Base-by-base conservation (phyloP, 192 early-diverging fungal species). In the Coemansia asiatica region DNA sequence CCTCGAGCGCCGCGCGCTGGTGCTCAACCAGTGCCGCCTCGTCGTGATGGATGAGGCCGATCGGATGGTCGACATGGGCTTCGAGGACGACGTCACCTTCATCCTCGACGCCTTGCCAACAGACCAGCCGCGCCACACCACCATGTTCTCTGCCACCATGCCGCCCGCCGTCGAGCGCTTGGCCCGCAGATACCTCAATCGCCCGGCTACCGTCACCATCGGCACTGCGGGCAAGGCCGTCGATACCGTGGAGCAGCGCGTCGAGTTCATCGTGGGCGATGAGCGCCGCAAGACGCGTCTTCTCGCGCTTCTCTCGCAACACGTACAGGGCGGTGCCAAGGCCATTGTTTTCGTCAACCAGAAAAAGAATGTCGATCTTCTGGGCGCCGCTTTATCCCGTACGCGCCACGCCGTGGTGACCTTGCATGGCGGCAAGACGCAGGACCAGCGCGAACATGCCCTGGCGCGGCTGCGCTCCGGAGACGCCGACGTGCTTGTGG, bases 141-240 rank as follows among this genome's bases (percentile, higher is more conserved):
- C 95, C 69, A 98, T 99, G 96, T 99, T 99, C 79, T 98, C 96
- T 16, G 97, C 97, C 13, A 99, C 97, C 4, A 98, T 99, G 95
- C 97, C 97, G 6, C 61, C 94, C 2, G 90, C 90, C 0, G 95
- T 99, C 8, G 97, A 99, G 80, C 85, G 94, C 23, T 71, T 99
- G 31, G 97, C 95, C 16, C 94, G 94, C 81, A 89, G 89, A 76
- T 99, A 97, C 81, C 84, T 99, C 27, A 80, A 93, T 10, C 72
- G 90, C 19, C 96, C 95, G 25, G 95, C 94, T 8, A 92, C 92
- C 0, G 96, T 99, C 18, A 97, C 92, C 21, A 96, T 99, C 69
- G 97, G 97, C 79, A 91, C 87, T 0, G 97, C 93, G 12, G 97
- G 97, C 66, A 91, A 99, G 79, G 95, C 94, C 7, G 97, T 95